Percentiles rank a stretch among this genome's conserved stretches.
Evolutionary conservation across 163 green algal species (phyloP).

Genomic region (Trebouxiophyceae sp.): DNA sequence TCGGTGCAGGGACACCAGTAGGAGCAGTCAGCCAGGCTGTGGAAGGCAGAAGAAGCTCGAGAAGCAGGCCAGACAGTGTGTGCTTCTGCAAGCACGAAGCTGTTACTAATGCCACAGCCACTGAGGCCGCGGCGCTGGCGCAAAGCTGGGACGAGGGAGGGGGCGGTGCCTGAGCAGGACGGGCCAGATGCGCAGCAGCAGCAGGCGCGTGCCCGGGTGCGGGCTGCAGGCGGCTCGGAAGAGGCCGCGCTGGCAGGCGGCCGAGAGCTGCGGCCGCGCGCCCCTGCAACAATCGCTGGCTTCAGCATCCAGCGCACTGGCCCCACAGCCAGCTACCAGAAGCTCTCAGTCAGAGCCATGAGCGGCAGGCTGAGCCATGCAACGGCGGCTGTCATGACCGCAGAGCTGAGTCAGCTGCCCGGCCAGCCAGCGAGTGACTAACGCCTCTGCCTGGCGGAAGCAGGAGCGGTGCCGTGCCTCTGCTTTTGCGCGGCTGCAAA

Average conservation of each 20-base stretch:
- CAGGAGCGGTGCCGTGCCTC: no score
- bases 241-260: constrained; percentile 1
- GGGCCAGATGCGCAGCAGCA: constrained; percentile 2
- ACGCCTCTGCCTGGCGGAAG: no score
- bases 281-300: constrained; percentile 1
- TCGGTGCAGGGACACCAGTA: neutral
- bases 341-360: neutral
- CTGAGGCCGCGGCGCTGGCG: neutral
- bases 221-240: neutral
- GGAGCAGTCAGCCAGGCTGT: neutral
- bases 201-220: neutral
- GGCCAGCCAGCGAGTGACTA: no score
- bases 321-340: neutral
- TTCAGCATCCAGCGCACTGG: neutral
- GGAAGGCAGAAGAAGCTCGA: neutral
- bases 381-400: neutral
- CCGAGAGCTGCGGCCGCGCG: neutral
- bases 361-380: neutral
- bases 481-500: no score
- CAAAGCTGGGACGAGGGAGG: neutral
- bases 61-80: neutral
- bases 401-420: neutral
- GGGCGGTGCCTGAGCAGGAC: constrained; percentile 1
- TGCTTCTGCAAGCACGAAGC: neutral
- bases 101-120: no score